These are phyloP conservation scores for Leavenworthia alabamica DNA, from an alignment of 345 rosid genomes.

Conservation along the genomic window DNA sequence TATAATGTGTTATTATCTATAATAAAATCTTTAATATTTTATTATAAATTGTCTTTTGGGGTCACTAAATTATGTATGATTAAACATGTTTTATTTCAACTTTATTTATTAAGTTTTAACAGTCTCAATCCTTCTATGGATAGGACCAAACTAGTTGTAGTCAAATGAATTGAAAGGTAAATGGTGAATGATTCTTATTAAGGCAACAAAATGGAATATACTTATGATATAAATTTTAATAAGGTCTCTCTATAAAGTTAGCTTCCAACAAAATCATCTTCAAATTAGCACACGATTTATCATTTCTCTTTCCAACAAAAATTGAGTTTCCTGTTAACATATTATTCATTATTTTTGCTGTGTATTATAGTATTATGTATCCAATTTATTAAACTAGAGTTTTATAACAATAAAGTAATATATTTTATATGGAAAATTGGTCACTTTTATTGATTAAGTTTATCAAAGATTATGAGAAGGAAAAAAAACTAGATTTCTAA, in stretches of 20 bases:
- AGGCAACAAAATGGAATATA: slow-evolving; percentile 23
- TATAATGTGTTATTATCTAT: too few species aligned
- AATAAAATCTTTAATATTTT: too few species aligned
- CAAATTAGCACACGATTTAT: slow-evolving; percentile 31
- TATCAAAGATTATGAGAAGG: too few species aligned
- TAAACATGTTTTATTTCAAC: neutral
- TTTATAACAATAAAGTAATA: too few species aligned
- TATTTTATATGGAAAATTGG: too few species aligned
- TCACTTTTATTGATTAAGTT: too few species aligned
- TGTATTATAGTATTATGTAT: neutral
- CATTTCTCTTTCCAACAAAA: slow-evolving; percentile 24
- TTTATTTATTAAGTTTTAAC: slow-evolving; percentile 8
- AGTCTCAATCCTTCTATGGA: neutral
- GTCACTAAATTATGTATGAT: neutral
- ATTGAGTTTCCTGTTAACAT: neutral
- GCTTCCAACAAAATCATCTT: slow-evolving; percentile 37
- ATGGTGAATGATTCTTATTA: slow-evolving; percentile 18
- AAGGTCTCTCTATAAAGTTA: slow-evolving; percentile 33
- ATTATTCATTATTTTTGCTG: slow-evolving; percentile 10
- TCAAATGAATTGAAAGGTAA: slow-evolving; percentile 19
- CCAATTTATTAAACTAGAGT: too few species aligned
- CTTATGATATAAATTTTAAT: slow-evolving; percentile 29
- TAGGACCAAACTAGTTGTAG: slow-evolving; percentile 26
- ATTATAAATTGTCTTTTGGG: too few species aligned
- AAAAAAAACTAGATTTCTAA: too few species aligned